Evolutionary conservation across 2,329 filamentous ascomycete species (phyloP), one percentile per base, ranked within the genome.

Genomic region (Penicillium sp.): DNA sequence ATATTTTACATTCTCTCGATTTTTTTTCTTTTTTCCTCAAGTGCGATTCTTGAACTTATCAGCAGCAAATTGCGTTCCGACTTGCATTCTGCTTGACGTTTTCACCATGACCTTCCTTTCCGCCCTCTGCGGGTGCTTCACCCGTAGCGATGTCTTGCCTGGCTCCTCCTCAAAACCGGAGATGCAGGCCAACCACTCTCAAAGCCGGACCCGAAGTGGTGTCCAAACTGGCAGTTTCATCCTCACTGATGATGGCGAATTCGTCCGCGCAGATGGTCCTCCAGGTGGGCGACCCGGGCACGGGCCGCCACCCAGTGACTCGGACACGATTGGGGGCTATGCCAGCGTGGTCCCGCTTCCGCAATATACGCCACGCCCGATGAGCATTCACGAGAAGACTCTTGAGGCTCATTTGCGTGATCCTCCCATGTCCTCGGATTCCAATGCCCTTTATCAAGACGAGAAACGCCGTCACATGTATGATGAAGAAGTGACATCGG

Each of bases 311-410:
- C 64, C 51, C n/a, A 46, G 46, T 65, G 65, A 67, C 65, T 64
- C 63, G 14, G 62, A 69, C 14, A 37, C 35, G 11, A 61, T 73
- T 52, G 65, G 69, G 55, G 73, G 71, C 56, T 78, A 76, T 70
- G 61, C 65, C 46, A 70, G 70, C 37, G 67, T 73, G 53, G 68
- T 70, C 42, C 77, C 77, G 11, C 73, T 78, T 51, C 78, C 78
- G 43, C 71, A 74, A 59, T 80, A 80, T 64, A 79, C 78, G 1
- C 72, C 76, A 3, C 76, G 73, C 1, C 76, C 77, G 7, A 65
- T 73, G 62, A 77, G 71, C 63, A 66, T 75, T 26, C 69, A 75
- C 48, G 77, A 80, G 60, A 80, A 79, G 63, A 79, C 75, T 0
- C 68, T 79, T 8, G 71, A 73, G 59, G 65, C 68, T 3, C 75